A percentile compares a stretch with the other conserved stretches of the same genome.
Evolutionary conservation across 23 red algal species (phyloP).

Genomic region (Chondrus crispus): DNA sequence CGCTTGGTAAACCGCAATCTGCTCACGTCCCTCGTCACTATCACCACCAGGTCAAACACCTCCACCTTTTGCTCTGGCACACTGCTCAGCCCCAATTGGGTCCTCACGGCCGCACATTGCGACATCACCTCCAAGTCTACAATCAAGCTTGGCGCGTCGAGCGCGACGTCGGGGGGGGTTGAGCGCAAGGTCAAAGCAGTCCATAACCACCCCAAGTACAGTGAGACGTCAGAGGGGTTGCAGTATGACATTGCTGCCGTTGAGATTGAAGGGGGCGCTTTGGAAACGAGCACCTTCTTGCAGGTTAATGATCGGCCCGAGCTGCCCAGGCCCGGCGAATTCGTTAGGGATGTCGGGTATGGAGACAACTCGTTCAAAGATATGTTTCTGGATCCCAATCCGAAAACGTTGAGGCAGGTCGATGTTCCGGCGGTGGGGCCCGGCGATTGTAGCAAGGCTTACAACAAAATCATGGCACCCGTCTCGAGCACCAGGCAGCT

Average conservation of each 20-base stretch:
- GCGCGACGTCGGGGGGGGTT: not conserved
- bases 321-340: not conserved
- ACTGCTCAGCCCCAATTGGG: constrained; percentile 20
- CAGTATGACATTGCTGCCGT: constrained; percentile 32
- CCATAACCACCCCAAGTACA: not conserved
- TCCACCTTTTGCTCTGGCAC: constrained; percentile 37
- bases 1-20: no score
- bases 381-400: no score
- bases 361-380: constrained; percentile 3
- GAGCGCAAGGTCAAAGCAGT: constrained; percentile 5
- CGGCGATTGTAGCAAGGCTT: not conserved
- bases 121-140: not conserved
- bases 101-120: constrained; percentile 56
- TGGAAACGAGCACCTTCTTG: not conserved
- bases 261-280: not conserved
- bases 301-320: not conserved
- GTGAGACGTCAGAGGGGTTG: not conserved
- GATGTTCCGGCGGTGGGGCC: not conserved
- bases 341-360: constrained; percentile 31
- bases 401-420: not conserved
- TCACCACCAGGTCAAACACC: no score
- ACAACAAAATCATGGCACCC: no score
- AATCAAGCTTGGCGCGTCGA: not conserved
- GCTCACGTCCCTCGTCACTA: no score
- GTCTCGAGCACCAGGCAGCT: no score